Conservation (phyloP, 1,284 basidiomycete species). For the Trichosporon asahii region DNA sequence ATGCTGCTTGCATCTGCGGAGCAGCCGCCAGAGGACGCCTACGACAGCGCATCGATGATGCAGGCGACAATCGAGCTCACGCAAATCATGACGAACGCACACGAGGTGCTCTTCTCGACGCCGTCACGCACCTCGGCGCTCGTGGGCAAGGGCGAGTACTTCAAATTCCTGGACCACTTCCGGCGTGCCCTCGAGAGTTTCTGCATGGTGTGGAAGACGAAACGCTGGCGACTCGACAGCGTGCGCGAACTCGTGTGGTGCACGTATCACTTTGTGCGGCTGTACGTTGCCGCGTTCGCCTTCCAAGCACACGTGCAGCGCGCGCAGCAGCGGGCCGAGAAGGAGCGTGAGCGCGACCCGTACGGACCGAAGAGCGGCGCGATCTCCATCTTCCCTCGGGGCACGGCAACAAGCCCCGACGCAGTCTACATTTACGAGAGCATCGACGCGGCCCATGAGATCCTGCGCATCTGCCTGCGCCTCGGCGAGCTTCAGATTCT, state of each 20-base stretch:
- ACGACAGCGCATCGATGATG: constrained; percentile 43
- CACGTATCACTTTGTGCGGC: constrained; percentile 51
- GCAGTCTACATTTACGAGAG: constrained; percentile 51
- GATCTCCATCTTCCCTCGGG: constrained; percentile 36
- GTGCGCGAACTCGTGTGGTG: constrained; percentile 44
- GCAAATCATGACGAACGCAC: constrained; percentile 54
- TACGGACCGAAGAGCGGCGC: neutral
- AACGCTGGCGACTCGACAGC: constrained; percentile 39
- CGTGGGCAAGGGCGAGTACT: constrained; percentile 52
- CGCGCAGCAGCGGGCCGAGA: constrained; percentile 41
- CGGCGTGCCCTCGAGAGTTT: constrained; percentile 39
- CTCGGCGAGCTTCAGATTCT: constrained; percentile 45
- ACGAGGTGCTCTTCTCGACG: constrained; percentile 52
- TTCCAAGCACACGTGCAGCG: constrained; percentile 54
- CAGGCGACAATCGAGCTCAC: constrained; percentile 49
- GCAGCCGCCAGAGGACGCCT: constrained; percentile 13
- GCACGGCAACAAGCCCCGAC: constrained; percentile 49
- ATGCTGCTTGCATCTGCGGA: constrained; percentile 21
- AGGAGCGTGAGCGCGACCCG: constrained; percentile 24
- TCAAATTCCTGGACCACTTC: constrained; percentile 50
- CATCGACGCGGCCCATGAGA: constrained; percentile 50
- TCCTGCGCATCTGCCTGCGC: constrained; percentile 45
- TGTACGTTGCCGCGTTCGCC: constrained; percentile 53
- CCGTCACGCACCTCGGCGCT: constrained; percentile 47
- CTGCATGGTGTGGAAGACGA: constrained; percentile 39